phyloP scores from a whole-genome alignment of 2,329 filamentous ascomycete genomes.

The Microdochium bolleyi region DNA sequence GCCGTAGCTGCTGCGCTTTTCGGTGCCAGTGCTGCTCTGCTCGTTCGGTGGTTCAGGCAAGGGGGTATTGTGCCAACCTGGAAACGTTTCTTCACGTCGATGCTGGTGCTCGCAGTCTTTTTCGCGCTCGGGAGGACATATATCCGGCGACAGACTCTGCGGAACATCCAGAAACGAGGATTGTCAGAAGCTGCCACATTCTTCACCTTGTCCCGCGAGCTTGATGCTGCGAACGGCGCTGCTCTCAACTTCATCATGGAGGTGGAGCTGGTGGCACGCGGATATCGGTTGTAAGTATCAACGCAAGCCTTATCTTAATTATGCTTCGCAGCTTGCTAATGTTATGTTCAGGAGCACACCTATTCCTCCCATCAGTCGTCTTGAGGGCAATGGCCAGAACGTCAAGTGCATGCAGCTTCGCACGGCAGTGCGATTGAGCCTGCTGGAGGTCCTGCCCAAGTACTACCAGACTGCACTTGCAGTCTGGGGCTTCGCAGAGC shows the following conservation, averaged over 20 bases:
- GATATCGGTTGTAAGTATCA: constrained; percentile 20
- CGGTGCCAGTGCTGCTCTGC: constrained; percentile 16
- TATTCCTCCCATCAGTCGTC: constrained; percentile 81
- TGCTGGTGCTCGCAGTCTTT: constrained; percentile 9
- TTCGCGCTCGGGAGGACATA: constrained; percentile 16
- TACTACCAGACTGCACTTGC: constrained; percentile 63
- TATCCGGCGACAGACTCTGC: constrained; percentile 19
- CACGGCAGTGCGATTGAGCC: constrained; percentile 61
- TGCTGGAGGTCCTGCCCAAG: constrained; percentile 61
- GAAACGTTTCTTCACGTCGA: constrained; percentile 14
- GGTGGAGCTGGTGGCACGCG: constrained; percentile 22
- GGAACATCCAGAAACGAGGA: constrained; percentile 20
- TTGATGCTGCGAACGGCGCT: constrained; percentile 21
- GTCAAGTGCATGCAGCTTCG: constrained; percentile 76
- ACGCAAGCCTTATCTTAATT: background rate
- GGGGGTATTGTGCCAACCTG: constrained; percentile 17
- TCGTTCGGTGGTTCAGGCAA: constrained; percentile 18
- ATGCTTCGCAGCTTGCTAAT: background rate
- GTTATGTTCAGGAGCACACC: constrained; percentile 61
- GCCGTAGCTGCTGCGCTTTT: constrained; percentile 19
- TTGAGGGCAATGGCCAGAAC: constrained; percentile 75
- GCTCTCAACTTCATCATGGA: constrained; percentile 25
- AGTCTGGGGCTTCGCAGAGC: constrained; percentile 67
- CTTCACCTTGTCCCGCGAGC: constrained; percentile 19
- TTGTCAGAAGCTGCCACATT: constrained; percentile 17